Base-by-base conservation (phyloP, 352 stramenopile species). In the Saprolegnia parasitica region DNA sequence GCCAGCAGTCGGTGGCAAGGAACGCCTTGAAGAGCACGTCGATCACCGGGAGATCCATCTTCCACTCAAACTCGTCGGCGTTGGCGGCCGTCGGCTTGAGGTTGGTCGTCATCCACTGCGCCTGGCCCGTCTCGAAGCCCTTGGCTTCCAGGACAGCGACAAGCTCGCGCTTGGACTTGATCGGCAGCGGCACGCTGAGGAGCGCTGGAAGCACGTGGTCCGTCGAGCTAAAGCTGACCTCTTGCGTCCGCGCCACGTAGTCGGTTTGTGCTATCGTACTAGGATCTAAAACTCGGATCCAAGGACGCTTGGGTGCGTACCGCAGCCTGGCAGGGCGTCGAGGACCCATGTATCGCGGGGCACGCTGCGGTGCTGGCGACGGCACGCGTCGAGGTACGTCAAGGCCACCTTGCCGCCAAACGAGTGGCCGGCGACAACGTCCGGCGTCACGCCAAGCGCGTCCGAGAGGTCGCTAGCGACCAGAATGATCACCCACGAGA, bases 41-140 rank as follows among this genome's bases (percentile, higher is more conserved):
- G 67, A 93, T 80, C 24, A 91, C 83, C 21, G 78, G 73, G 1
- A 91, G 76, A 67, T 91, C 73, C 83, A 91, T 91, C 71, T 91
- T 93, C 85, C 85, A 93, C 55, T 80, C 78, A 73, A 90, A 91
- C 21, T 82, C 67, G 62, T 91, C 85, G 0, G 80, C 78, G 20
- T 77, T 76, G 54, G 75, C 74, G 40, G 67, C 78, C 24, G 70
- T 79, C 8, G 86, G 60, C 35, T 81, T 83, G 32, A 93, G 68
- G 52, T 93, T 93, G 9, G 83, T 93, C 13, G 85, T 91, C 39
- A 93, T 82, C 85, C 85, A 93, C 67, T 93, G 81, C 3, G 84
- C 84, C 65, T 91, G 81, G 49, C 84, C 81, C 0, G 87, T 73
- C 3, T 74, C 76, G 50, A 91, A 76, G 23, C 84, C 84, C n/a